Percentiles rank a stretch among this genome's conserved stretches.
Evolutionary conservation across 352 stramenopile genomes (phyloP).

Genomic region (Globisporangium splendens): DNA sequence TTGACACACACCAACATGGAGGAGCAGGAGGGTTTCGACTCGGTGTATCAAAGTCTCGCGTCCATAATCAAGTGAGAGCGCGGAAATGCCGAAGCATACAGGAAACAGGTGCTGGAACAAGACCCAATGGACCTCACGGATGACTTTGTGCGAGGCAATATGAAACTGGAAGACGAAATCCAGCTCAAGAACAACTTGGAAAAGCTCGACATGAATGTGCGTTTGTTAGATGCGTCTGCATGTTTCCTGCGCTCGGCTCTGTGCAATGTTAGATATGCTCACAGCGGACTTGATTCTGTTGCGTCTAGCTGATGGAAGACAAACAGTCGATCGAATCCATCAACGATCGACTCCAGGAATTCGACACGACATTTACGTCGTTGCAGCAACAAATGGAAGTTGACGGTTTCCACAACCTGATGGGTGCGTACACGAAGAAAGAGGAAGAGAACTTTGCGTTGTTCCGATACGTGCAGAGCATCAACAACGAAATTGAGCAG

Average conservation of each 20-base stretch:
- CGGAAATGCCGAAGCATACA: constrained; percentile 70
- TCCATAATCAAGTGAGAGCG: constrained; percentile 71
- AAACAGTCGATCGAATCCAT: constrained; percentile 65
- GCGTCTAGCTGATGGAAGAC: constrained; percentile 54
- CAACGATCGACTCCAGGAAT: constrained; percentile 71
- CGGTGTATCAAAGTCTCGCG: constrained; percentile 67
- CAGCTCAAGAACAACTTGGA: constrained; percentile 66
- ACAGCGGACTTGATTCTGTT: neutral
- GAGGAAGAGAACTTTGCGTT: constrained; percentile 82
- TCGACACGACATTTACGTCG: constrained; percentile 57
- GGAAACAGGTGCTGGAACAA: constrained; percentile 74
- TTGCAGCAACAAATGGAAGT: constrained; percentile 66
- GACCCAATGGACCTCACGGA: constrained; percentile 63
- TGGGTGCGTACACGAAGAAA: constrained; percentile 59
- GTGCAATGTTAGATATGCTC: neutral
- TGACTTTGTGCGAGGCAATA: constrained; percentile 69
- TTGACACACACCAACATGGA: constrained; percentile 67
- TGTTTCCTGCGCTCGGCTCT: neutral
- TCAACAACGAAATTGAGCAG: constrained; percentile 78
- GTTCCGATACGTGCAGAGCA: constrained; percentile 76
- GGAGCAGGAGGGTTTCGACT: constrained; percentile 73
- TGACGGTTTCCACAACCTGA: constrained; percentile 57
- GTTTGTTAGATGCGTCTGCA: neutral
- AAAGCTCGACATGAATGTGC: constrained; percentile 54
- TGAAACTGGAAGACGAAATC: constrained; percentile 75